A percentile compares a stretch with the other conserved stretches of the same genome.
Conservation (phyloP, 768 basidiomycete species). For the Suillus ampliporus region DNA sequence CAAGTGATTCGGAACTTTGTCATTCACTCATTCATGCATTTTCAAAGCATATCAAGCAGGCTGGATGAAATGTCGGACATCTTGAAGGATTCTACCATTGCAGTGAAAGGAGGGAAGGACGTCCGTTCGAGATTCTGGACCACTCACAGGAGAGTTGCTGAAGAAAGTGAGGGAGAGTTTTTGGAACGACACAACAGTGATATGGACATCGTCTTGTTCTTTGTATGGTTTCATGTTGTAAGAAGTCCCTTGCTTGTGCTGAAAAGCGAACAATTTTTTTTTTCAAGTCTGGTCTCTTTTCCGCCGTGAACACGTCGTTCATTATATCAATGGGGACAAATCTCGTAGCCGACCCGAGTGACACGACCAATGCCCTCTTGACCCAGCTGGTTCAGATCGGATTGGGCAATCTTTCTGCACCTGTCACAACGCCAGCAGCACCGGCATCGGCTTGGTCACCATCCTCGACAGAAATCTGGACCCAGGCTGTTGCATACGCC, state of each 20-base stretch:
- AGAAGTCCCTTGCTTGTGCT: neutral
- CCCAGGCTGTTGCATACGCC: conserved; percentile 17
- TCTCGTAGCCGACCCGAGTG: conserved; percentile 6
- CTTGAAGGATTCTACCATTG: conserved; percentile 5
- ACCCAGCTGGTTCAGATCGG: conserved; percentile 2
- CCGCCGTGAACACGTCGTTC: conserved; percentile 8
- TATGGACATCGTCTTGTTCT: conserved; percentile 15
- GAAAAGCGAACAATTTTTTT: neutral
- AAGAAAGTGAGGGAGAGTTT: conserved; percentile 10
- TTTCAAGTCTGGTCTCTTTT: conserved; percentile 14
- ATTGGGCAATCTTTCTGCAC: neutral
- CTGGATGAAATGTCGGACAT: neutral
- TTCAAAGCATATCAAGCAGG: neutral
- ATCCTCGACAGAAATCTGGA: conserved; percentile 12
- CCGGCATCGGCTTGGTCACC: neutral
- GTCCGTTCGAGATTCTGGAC: conserved; percentile 14
- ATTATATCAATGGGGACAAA: neutral
- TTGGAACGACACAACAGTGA: conserved; percentile 16
- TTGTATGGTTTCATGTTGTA: conserved; percentile 8
- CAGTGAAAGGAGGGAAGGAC: conserved; percentile 8
- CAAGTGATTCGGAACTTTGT: neutral
- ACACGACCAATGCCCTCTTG: conserved; percentile 1
- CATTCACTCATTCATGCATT: neutral
- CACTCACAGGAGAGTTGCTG: conserved; percentile 6
- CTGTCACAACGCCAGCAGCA: neutral